These are phyloP conservation scores for Capronia coronata DNA, from an alignment of 2,329 filamentous ascomycete species.

Conservation along the genomic window DNA sequence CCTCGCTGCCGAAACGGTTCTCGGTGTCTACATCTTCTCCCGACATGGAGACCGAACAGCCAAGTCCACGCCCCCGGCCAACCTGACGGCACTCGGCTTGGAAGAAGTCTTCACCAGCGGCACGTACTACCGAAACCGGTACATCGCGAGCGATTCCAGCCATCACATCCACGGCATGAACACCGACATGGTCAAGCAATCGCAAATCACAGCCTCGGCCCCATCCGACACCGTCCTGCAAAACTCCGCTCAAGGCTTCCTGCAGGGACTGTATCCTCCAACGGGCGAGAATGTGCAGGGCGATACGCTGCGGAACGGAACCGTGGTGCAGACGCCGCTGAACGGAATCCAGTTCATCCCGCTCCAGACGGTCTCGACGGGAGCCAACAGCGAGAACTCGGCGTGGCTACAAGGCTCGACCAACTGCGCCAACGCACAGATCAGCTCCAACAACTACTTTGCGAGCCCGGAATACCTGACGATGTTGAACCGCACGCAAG, in stretches of 20 bases:
- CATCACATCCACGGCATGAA: constrained; percentile 61
- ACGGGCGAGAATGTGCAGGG: constrained; percentile 48
- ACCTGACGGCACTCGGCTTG: constrained; percentile 74
- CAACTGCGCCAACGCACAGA: constrained; percentile 49
- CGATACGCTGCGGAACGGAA: constrained; percentile 65
- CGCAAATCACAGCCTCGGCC: constrained; percentile 65
- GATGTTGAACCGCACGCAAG: constrained; percentile 44
- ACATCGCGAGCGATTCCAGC: constrained; percentile 57
- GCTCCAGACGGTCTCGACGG: constrained; percentile 55
- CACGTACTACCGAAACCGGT: constrained; percentile 67
- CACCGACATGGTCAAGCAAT: constrained; percentile 57
- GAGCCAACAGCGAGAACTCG: constrained; percentile 54
- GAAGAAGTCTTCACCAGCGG: constrained; percentile 66
- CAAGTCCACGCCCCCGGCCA: constrained; percentile 64
- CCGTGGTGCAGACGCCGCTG: constrained; percentile 59
- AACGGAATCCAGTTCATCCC: constrained; percentile 80
- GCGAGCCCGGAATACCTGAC: constrained; percentile 44
- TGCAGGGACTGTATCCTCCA: constrained; percentile 78
- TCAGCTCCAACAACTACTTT: constrained; percentile 57
- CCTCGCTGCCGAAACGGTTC: constrained; percentile 54
- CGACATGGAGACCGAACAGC: constrained; percentile 84
- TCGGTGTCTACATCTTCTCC: constrained; percentile 81
- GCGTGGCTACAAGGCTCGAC: constrained; percentile 53
- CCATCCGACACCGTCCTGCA: constrained; percentile 72
- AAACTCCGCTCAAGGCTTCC: constrained; percentile 69